Conservation (phyloP, 306 rosid genomes). For the Corylus heterophylla region DNA sequence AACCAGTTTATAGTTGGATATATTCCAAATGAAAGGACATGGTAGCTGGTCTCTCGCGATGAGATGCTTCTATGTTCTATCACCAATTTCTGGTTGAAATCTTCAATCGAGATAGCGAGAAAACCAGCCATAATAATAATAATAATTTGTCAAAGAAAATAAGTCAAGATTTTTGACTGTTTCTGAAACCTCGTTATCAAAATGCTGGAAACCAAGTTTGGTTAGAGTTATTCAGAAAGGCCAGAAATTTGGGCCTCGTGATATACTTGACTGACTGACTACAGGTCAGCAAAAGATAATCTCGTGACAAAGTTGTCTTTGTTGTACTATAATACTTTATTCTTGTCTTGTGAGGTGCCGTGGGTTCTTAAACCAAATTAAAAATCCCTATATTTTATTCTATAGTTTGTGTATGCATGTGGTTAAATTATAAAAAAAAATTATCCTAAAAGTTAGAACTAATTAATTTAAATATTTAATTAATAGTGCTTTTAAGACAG, state of each 20-base stretch:
- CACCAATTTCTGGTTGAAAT: neutral
- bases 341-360: too few relatives aligned
- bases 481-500: too few relatives aligned
- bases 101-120: neutral
- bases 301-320: slow-evolving; percentile 25
- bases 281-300: neutral
- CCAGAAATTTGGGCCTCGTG: slow-evolving; percentile 29
- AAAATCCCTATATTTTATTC: too few relatives aligned
- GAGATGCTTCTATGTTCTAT: neutral
- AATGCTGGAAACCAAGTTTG: neutral
- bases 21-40: neutral
- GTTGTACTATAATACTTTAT: too few relatives aligned
- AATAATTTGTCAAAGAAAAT: neutral
- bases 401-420: too few relatives aligned
- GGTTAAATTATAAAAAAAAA: too few relatives aligned
- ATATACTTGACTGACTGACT: slow-evolving; percentile 15
- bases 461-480: too few relatives aligned
- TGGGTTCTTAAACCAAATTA: too few relatives aligned
- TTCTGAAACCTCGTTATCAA: neutral
- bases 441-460: too few relatives aligned
- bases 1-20: too few relatives aligned
- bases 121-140: neutral
- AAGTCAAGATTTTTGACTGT: neutral
- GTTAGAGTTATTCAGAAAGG: neutral
- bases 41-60: neutral